Percentiles rank a stretch among this genome's conserved stretches.
Evolutionary conservation across 352 stramenopile species (phyloP).

Genomic region (Phytophthora pisi): DNA sequence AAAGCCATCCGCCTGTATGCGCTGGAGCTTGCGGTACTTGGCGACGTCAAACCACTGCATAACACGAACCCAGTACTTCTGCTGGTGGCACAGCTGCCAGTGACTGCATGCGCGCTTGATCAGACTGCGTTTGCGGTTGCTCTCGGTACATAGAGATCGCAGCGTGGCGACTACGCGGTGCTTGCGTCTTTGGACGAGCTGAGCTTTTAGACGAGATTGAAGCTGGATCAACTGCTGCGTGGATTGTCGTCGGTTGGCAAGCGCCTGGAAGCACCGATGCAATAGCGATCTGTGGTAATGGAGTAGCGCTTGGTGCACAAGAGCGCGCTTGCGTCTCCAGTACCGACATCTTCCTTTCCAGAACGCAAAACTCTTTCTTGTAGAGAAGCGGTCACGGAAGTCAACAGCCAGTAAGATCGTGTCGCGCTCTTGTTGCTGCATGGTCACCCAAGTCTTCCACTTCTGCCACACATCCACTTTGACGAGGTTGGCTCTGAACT

Average conservation of each 20-base stretch:
- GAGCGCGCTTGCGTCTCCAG: constrained; percentile 27
- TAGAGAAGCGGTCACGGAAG: constrained; percentile 48
- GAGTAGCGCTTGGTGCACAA: constrained; percentile 15
- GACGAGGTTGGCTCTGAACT: constrained; percentile 36
- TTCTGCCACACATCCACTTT: constrained; percentile 38
- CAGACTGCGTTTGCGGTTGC: background rate
- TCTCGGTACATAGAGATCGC: constrained; percentile 2
- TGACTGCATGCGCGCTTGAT: constrained; percentile 12
- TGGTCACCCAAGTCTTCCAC: constrained; percentile 38
- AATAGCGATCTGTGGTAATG: constrained; percentile 10
- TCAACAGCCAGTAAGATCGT: constrained; percentile 38
- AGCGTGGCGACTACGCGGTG: constrained; percentile 19
- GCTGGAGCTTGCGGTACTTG: constrained; percentile 16
- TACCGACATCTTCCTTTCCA: constrained; percentile 33
- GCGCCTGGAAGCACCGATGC: constrained; percentile 1
- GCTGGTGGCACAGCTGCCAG: constrained; percentile 22
- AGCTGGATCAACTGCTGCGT: constrained; percentile 5
- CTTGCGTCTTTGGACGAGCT: constrained; percentile 14
- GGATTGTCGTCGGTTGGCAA: constrained; percentile 11
- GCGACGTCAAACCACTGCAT: constrained; percentile 23
- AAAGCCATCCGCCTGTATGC: constrained; percentile 13
- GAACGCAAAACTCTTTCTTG: constrained; percentile 37
- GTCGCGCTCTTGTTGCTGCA: constrained; percentile 25
- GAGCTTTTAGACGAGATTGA: constrained; percentile 6
- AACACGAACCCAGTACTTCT: constrained; percentile 34